Evolutionary conservation across 73 alveolate genomes (phyloP).

Genomic region (Paramecium bursaria): DNA sequence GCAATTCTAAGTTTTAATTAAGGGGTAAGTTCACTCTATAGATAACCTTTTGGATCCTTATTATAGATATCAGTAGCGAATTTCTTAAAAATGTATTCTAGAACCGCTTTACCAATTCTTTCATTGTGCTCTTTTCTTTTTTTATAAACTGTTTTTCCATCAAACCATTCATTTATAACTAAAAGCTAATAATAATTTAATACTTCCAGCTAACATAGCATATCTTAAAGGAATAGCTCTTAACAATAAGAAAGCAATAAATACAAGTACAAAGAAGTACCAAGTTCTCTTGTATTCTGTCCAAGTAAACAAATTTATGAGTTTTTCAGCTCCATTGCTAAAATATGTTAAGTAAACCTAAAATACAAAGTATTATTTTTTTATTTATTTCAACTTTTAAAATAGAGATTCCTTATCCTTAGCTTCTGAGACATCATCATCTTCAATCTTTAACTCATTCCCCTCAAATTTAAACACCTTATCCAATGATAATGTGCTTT

Average conservation of each 20-base stretch:
- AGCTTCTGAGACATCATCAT: conserved; percentile 52
- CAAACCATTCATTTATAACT: conserved; percentile 64
- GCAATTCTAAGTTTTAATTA: conserved; percentile 49
- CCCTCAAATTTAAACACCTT: conserved; percentile 50
- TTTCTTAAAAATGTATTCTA: conserved; percentile 36
- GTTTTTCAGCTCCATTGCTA: conserved; percentile 35
- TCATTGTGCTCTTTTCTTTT: conserved; percentile 36
- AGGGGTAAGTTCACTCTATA: no score
- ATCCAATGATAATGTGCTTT: conserved; percentile 29
- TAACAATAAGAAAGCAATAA: conserved; percentile 9
- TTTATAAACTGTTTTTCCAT: conserved; percentile 34
- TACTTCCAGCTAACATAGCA: conserved; percentile 55
- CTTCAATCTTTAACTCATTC: conserved; percentile 41
- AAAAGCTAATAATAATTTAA: not conserved
- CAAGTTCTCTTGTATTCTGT: conserved; percentile 48
- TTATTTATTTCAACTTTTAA: conserved; percentile 27
- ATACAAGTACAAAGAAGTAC: not conserved
- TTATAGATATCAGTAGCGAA: conserved; percentile 28
- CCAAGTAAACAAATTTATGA: conserved; percentile 51
- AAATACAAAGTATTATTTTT: conserved; percentile 14
- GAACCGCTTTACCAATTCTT: conserved; percentile 18
- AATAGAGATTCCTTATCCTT: conserved; percentile 49
- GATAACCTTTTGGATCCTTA: no score
- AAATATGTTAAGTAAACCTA: conserved; percentile 31
- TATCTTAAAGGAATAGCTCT: conserved; percentile 1